Percentiles rank a stretch among this genome's conserved stretches.
Conservation (phyloP, 139 green algal genomes). For the Limnomonas spitsbergensis region DNA sequence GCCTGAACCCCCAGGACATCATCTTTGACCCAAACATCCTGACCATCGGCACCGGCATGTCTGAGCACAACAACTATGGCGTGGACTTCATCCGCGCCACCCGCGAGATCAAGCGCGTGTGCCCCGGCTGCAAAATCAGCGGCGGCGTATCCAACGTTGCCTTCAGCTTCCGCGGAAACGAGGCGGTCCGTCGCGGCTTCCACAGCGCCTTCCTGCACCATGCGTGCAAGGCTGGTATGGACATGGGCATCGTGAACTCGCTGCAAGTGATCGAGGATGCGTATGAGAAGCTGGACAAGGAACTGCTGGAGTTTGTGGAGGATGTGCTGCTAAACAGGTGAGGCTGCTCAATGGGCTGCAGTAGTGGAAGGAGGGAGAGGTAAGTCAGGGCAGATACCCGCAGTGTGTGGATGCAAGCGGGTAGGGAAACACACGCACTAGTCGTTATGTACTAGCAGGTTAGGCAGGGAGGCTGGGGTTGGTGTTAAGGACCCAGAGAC, state of each 20-base stretch:
- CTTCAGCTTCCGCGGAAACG: constrained; percentile 97
- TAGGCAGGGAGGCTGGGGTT: no score
- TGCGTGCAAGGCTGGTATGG: constrained; percentile 92
- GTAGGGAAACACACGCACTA: no score
- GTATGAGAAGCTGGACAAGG: constrained; percentile 97
- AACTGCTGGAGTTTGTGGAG: constrained; percentile 94
- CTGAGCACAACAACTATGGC: constrained; percentile 99
- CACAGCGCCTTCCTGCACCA: constrained; percentile 93
- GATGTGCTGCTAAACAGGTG: constrained; percentile 94
- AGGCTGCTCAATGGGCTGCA: no score
- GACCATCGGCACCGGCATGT: constrained; percentile 93
- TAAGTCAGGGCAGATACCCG: no score
- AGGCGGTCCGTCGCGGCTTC: constrained; percentile 90
- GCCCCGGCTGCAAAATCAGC: constrained; percentile 91
- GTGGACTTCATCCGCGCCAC: constrained; percentile 96
- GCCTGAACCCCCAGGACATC: constrained; percentile 94
- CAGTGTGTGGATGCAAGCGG: no score
- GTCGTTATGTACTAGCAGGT: no score
- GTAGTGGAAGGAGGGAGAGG: no score
- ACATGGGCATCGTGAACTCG: constrained; percentile 99
- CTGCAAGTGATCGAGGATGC: constrained; percentile 86
- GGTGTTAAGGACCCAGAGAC: no score
- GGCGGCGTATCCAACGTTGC: constrained; percentile 97
- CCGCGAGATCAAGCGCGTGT: constrained; percentile 90
- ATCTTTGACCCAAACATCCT: constrained; percentile 99